Conservation (phyloP, 2,329 filamentous ascomycete species). For the Sphaceloma murrayae region DNA sequence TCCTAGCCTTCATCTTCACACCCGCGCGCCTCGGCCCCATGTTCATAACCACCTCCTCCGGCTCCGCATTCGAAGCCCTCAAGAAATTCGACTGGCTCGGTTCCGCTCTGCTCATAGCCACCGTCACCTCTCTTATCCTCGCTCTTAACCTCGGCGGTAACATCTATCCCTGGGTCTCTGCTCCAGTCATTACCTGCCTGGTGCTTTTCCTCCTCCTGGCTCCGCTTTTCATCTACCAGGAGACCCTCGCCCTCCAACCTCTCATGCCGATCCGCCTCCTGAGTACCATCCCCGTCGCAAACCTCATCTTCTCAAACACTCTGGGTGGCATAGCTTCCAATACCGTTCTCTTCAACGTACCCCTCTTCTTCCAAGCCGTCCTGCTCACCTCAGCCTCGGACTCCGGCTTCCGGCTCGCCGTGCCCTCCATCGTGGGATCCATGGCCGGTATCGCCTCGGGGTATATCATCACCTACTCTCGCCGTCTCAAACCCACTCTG, state of each 20-base stretch:
- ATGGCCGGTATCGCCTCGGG: conserved; percentile 35
- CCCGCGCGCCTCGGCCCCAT: conserved; percentile 39
- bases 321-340: conserved; percentile 42
- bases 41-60: conserved; percentile 34
- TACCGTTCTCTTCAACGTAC: conserved; percentile 58
- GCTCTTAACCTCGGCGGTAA: conserved; percentile 44
- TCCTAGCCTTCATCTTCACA: conserved; percentile 36
- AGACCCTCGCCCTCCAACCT: conserved; percentile 37
- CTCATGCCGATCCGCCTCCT: conserved; percentile 44
- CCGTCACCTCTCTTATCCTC: conserved; percentile 29
- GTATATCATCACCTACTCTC: conserved; percentile 37
- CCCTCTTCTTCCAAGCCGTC: conserved; percentile 52
- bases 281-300: conserved; percentile 38
- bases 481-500: conserved; percentile 36
- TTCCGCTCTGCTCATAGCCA: conserved; percentile 38
- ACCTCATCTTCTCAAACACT: conserved; percentile 44
- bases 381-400: conserved; percentile 47
- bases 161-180: conserved; percentile 42
- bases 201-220: conserved; percentile 33
- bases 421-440: conserved; percentile 46
- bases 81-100: conserved; percentile 43
- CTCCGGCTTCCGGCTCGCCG: conserved; percentile 62
- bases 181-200: conserved; percentile 41
- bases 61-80: conserved; percentile 34
- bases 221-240: conserved; percentile 34